Conservation (phyloP, 225 moss, liverwort and hornwort species). For the Thuidium tamariscinum region DNA sequence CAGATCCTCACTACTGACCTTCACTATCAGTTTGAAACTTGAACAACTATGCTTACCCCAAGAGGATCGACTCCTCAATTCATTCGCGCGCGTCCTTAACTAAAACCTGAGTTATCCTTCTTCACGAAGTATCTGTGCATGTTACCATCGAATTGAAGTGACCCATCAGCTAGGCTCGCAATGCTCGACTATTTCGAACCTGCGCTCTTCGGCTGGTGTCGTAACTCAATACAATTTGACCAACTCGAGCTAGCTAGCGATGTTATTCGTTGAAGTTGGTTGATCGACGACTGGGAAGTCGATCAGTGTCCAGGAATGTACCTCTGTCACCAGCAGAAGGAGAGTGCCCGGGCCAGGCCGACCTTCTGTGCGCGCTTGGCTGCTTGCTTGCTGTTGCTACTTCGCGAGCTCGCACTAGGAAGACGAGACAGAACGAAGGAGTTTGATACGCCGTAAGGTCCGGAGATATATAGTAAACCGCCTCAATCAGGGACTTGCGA, state of each 20-base stretch:
- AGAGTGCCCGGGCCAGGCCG: background rate
- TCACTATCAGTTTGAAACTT: background rate
- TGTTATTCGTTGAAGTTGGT: background rate
- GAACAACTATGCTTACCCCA: background rate
- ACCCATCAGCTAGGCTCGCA: background rate
- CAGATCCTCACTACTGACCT: background rate
- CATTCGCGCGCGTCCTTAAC: background rate
- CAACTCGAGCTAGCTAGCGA: background rate
- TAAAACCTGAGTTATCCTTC: too few species aligned
- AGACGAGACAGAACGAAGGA: background rate
- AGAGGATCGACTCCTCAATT: background rate
- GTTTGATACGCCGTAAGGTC: background rate
- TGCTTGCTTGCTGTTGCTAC: background rate
- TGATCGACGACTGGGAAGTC: too few species aligned
- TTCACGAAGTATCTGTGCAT: background rate
- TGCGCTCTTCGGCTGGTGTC: background rate
- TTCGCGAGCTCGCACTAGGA: background rate
- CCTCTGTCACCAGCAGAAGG: background rate
- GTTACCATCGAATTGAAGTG: background rate
- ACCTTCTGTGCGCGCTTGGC: too few species aligned
- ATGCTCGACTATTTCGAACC: background rate
- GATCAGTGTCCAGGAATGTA: background rate
- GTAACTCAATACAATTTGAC: background rate
- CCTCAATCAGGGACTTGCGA: too few species aligned
- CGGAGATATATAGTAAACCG: background rate